Evolutionary conservation across 768 basidiomycete genomes (phyloP), one percentile per base, ranked within the genome.

Genomic region (Lentinula lateritia): DNA sequence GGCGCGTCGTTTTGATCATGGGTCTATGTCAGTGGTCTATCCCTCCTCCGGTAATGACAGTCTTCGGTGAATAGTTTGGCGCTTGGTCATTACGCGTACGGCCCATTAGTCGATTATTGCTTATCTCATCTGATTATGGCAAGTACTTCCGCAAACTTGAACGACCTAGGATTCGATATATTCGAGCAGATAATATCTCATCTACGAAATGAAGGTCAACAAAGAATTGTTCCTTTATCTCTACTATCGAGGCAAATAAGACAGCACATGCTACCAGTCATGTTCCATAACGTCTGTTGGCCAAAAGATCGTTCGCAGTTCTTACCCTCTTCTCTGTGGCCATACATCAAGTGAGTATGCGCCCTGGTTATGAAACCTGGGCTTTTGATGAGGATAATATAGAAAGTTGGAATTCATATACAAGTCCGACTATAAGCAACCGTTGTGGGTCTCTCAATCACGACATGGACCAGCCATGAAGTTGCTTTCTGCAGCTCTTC

Each of bases 281-380:
- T 60, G 46, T 60, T 60, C 43, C 15, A 50, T 8, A 9, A 35
- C n/a, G 59, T 60, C 18, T 36, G n/a, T 7, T 60, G 59, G 59
- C 59, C 59, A 13, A 60, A 52, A 52, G 38, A 48, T 7, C 15
- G n/a, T 9, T 23, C 13, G 20, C 28, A 54, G 16, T 55, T 61
- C 42, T 55, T 42, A 43, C 60, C 60, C 13, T 41, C 50, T 41
- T 6, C 60, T 6, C 41, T 61, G 16, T 53, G 60, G 52, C 60
- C 60, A 18, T 61, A 61, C 20, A 61, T 61, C 52, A 61, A 42
- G 60, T 61, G 15, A 39, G 55, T 28, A 8, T 36, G 13, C 9
- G 16, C 32, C n/a, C 45, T 35, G 20, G 28, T 28, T 28, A 28
- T 28, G 2, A 35, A 39, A 6, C 46, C 9, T 38, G 43, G 36